Evolutionary conservation across 345 rosid species (phyloP).

Genomic region (Pugionium cornutum): DNA sequence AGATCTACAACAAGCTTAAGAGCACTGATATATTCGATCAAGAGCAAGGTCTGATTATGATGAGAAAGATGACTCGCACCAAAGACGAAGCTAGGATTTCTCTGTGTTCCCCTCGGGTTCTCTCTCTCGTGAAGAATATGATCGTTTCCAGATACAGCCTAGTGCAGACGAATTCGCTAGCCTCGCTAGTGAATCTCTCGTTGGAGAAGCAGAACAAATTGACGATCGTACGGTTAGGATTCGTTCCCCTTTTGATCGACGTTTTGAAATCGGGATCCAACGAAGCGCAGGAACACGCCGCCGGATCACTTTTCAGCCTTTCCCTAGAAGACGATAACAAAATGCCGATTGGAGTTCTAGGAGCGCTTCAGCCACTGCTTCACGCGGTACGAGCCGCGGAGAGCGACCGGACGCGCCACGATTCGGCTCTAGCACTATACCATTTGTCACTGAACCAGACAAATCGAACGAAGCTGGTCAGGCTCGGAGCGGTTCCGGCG

Average conservation of each 20-base stretch:
- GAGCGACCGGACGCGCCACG: slow-evolving; percentile 62
- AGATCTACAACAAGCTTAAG: slow-evolving; percentile 32
- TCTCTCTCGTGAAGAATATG: slow-evolving; percentile 13
- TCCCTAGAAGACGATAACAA: slow-evolving; percentile 77
- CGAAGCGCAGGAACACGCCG: slow-evolving; percentile 80
- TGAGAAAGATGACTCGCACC: slow-evolving; percentile 40
- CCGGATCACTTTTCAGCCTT: slow-evolving; percentile 77
- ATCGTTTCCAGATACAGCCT: slow-evolving; percentile 34
- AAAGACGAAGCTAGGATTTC: slow-evolving; percentile 33
- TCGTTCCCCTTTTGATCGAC: slow-evolving; percentile 64
- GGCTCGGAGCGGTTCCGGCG: slow-evolving; percentile 57
- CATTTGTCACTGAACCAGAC: slow-evolving; percentile 65
- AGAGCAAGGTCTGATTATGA: slow-evolving; percentile 40
- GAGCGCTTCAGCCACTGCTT: slow-evolving; percentile 75
- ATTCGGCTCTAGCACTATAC: slow-evolving; percentile 74
- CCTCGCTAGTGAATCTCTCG: slow-evolving; percentile 74
- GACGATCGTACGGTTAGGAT: slow-evolving; percentile 71
- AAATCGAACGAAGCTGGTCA: slow-evolving; percentile 66
- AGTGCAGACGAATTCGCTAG: slow-evolving; percentile 43
- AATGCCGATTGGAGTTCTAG: slow-evolving; percentile 79
- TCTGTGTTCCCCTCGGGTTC: slow-evolving; percentile 28
- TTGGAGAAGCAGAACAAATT: slow-evolving; percentile 66
- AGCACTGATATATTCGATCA: slow-evolving; percentile 28
- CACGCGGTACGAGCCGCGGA: slow-evolving; percentile 55
- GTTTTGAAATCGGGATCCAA: slow-evolving; percentile 62